Evolutionary conservation across 1,139 yeast species (phyloP).

Genomic region (Taphrina pruni): DNA sequence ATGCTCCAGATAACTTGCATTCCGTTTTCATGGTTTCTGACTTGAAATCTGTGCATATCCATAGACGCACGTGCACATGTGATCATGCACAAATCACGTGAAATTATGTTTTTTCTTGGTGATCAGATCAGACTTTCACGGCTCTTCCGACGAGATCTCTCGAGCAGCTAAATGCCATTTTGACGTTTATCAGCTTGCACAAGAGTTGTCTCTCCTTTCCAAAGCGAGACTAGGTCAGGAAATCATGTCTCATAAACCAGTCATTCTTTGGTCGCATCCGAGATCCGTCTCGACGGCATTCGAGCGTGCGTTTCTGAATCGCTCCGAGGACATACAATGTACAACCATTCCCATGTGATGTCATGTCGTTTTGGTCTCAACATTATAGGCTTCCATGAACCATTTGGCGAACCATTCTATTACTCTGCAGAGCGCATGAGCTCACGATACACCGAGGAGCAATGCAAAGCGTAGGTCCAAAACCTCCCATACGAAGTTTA

Average conservation of each 20-base stretch:
- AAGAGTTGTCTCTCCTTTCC: too few relatives aligned
- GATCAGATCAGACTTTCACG: not conserved
- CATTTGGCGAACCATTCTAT: slow-evolving; percentile 40
- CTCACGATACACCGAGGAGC: slow-evolving; percentile 36
- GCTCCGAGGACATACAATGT: slow-evolving; percentile 36
- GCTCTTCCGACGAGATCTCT: not conserved
- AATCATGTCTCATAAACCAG: slow-evolving; percentile 31
- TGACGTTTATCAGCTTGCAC: too few relatives aligned
- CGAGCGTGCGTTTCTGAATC: slow-evolving; percentile 39
- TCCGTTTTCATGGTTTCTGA: too few relatives aligned
- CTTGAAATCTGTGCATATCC: too few relatives aligned
- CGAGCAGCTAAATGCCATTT: too few relatives aligned
- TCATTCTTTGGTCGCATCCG: slow-evolving; percentile 41
- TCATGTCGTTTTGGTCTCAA: not conserved
- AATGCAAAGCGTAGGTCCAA: slow-evolving; percentile 28
- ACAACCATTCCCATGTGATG: not conserved
- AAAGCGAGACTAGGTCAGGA: too few relatives aligned
- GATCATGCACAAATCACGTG: not conserved
- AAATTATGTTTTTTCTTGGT: not conserved
- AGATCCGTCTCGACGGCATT: slow-evolving; percentile 41
- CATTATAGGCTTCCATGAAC: slow-evolving; percentile 33
- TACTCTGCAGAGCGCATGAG: slow-evolving; percentile 40
- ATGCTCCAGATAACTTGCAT: too few relatives aligned
- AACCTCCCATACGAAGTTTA: too few relatives aligned
- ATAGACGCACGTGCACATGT: not conserved